Evolutionary conservation across 257 asterid species (phyloP).

Genomic region (Plantago major): DNA sequence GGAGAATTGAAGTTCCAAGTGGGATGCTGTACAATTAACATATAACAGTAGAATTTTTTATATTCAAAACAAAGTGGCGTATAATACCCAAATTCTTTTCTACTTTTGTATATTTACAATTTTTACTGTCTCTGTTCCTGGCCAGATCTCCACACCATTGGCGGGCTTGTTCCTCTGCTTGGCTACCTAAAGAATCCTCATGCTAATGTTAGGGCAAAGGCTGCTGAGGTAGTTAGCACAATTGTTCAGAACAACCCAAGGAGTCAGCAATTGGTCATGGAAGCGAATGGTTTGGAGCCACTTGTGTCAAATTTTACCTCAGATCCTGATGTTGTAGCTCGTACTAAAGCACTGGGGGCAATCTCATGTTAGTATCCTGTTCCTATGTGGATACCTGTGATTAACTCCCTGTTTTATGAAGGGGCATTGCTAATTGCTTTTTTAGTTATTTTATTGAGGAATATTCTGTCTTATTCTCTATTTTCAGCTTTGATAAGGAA

Average conservation of each 20-base stretch:
- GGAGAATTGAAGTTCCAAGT: no score
- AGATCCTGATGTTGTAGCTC: slow-evolving; percentile 70
- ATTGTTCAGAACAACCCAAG: slow-evolving; percentile 88
- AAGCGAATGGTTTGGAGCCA: slow-evolving; percentile 76
- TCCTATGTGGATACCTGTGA: background rate
- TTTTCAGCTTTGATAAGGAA: slow-evolving; percentile 77
- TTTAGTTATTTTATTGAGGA: background rate
- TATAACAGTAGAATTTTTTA: no score
- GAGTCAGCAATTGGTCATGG: slow-evolving; percentile 86
- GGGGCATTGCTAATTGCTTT: background rate
- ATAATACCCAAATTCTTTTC: no score
- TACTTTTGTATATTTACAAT: background rate
- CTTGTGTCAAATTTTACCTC: slow-evolving; percentile 63
- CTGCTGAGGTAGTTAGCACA: slow-evolving; percentile 89
- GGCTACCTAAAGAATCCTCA: slow-evolving; percentile 59
- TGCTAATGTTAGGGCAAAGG: slow-evolving; percentile 83
- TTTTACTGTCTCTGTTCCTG: slow-evolving; percentile 10
- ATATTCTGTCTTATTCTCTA: background rate
- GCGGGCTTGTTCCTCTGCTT: slow-evolving; percentile 82
- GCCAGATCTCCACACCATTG: slow-evolving; percentile 81
- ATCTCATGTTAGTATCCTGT: slow-evolving; percentile 58
- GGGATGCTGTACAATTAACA: no score
- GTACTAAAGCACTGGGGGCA: slow-evolving; percentile 87
- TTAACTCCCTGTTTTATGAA: background rate
- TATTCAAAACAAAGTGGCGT: no score